Percentiles rank a stretch among this genome's conserved stretches.
These are phyloP conservation scores for Sorghum bicolor DNA, from an alignment of 176 grass and related monocot species.

Conservation along the genomic window DNA sequence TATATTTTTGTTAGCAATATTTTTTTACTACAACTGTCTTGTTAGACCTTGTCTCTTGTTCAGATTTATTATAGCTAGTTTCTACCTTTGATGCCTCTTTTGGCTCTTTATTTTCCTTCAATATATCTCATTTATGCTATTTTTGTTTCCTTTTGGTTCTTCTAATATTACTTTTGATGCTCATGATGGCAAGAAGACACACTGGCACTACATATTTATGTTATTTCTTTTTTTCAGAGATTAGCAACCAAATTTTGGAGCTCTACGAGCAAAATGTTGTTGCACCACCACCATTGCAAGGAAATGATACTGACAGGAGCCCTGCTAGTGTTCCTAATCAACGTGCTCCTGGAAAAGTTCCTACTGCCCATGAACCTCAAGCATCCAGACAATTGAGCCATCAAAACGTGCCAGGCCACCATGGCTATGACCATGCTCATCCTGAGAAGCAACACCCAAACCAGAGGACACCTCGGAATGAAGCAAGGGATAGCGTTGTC, in stretches of 20 bases:
- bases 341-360: constrained; percentile 28
- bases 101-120: neutral
- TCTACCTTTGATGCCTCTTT: neutral
- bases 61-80: constrained; percentile 2
- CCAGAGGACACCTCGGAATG: constrained; percentile 31
- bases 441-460: constrained; percentile 46
- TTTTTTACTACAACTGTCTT: neutral
- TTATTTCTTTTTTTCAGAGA: constrained; percentile 57
- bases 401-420: neutral
- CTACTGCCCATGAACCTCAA: constrained; percentile 34
- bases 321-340: constrained; percentile 45
- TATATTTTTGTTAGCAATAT: neutral
- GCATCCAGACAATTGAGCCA: constrained; percentile 23
- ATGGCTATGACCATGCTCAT: constrained; percentile 34
- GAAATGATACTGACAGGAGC: constrained; percentile 59
- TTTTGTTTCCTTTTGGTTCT: neutral
- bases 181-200: neutral
- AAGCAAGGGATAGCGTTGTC: constrained; percentile 22
- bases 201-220: neutral
- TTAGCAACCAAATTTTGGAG: constrained; percentile 97
- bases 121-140: neutral
- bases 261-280: constrained; percentile 78
- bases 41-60: neutral
- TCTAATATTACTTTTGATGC: constrained; percentile 1
- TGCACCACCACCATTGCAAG: constrained; percentile 43